Conservation (phyloP, 176 grass and related monocot genomes). For the Poa annua region DNA sequence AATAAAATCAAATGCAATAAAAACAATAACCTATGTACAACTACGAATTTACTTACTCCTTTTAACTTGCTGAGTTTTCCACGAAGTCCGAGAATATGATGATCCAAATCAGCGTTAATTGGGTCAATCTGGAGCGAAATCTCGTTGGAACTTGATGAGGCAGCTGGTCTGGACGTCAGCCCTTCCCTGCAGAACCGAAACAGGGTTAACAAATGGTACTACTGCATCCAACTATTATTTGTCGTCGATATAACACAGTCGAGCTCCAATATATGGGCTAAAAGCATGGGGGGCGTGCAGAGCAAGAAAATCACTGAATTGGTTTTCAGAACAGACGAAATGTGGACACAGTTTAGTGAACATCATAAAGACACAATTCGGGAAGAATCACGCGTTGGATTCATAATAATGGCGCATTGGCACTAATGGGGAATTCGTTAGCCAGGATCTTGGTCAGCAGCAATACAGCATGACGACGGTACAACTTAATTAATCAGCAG, state of each 20-base stretch:
- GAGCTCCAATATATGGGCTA: not conserved
- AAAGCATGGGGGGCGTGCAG: not conserved
- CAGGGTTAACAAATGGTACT: not conserved
- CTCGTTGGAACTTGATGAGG: constrained; percentile 61
- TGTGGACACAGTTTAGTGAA: not conserved
- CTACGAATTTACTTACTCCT: constrained; percentile 61
- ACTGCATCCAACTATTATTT: too few species aligned
- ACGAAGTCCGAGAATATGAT: constrained; percentile 63
- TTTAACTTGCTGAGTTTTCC: constrained; percentile 63
- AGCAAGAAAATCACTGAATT: not conserved
- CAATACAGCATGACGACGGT: not conserved
- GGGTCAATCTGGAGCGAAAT: constrained; percentile 81
- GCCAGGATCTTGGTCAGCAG: not conserved
- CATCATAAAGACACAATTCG: not conserved
- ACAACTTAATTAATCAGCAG: not conserved
- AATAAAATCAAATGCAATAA: too few species aligned
- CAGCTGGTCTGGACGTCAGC: constrained; percentile 49
- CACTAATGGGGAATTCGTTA: too few species aligned
- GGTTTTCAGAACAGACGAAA: not conserved
- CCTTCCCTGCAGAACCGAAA: constrained; percentile 55
- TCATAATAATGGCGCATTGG: too few species aligned
- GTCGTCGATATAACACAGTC: not conserved
- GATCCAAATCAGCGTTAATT: constrained; percentile 67
- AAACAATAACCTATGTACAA: too few species aligned
- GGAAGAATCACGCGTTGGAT: too few species aligned